A percentile compares a stretch with the other conserved stretches of the same genome.
These are phyloP conservation scores for Chrysanthemum seticuspe DNA, from an alignment of 129 eudicot genomes.

Conservation along the genomic window DNA sequence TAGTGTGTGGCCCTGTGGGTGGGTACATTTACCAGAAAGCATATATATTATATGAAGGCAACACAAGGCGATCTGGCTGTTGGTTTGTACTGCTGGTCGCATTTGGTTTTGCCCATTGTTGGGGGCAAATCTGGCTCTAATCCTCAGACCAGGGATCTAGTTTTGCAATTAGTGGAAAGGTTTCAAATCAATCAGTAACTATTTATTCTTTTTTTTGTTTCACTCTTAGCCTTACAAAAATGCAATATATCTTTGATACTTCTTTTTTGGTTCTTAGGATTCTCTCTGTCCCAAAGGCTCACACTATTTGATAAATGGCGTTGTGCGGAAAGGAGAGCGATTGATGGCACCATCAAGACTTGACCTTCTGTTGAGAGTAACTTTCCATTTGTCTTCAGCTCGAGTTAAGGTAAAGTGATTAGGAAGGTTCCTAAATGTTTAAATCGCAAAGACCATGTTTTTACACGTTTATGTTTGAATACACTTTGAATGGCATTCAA, in stretches of 20 bases:
- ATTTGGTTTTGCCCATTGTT: constrained; percentile 63
- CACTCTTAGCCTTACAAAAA: neutral
- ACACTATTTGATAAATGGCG: constrained; percentile 64
- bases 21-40: too few relatives aligned
- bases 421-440: too few relatives aligned
- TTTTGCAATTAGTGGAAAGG: constrained; percentile 90
- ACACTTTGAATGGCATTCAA: neutral
- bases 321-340: constrained; percentile 93
- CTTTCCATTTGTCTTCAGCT: constrained; percentile 74
- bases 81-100: constrained; percentile 83
- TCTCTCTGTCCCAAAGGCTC: constrained; percentile 83
- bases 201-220: constrained; percentile 10
- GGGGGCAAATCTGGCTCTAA: constrained; percentile 78
- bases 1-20: too few relatives aligned
- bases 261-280: constrained; percentile 42
- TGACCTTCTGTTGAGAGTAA: constrained; percentile 59
- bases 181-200: constrained; percentile 13
- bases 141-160: constrained; percentile 81
- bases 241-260: neutral
- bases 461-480: neutral
- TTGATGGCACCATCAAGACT: constrained; percentile 77
- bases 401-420: constrained; percentile 62
- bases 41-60: too few relatives aligned
- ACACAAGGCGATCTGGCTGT: constrained; percentile 69
- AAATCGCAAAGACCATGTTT: too few relatives aligned